Percentiles rank a stretch among this genome's conserved stretches.
phyloP scores from a whole-genome alignment of 202 grass and related monocot species.

The Cymbopogon flexuosus region DNA sequence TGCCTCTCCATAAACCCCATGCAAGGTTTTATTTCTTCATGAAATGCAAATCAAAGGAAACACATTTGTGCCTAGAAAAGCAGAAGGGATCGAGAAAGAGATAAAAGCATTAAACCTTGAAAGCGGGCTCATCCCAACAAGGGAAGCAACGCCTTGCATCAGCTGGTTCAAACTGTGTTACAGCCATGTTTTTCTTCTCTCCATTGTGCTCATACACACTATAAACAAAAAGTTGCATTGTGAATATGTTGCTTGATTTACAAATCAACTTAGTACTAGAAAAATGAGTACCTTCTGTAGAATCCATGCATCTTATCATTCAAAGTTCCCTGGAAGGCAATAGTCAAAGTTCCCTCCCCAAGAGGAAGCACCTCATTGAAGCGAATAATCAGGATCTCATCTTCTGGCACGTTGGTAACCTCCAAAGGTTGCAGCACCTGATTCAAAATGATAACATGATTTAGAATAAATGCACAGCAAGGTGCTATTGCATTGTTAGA shows the following conservation, averaged over 20 bases:
- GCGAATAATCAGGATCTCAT: slow-evolving; percentile 69
- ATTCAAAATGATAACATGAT: slow-evolving; percentile 20
- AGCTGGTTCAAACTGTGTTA: slow-evolving; percentile 91
- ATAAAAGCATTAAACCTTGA: slow-evolving; percentile 55
- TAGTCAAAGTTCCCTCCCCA: slow-evolving; percentile 51
- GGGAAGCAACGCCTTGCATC: slow-evolving; percentile 85
- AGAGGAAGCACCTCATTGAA: slow-evolving; percentile 66
- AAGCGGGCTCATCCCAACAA: slow-evolving; percentile 92
- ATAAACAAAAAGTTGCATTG: neutral
- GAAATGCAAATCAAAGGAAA: neutral
- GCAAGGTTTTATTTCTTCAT: neutral
- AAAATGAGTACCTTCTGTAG: slow-evolving; percentile 60
- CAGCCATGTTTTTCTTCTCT: slow-evolving; percentile 87
- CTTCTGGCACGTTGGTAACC: slow-evolving; percentile 52
- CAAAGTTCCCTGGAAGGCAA: slow-evolving; percentile 64
- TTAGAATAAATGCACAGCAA: slow-evolving; percentile 1
- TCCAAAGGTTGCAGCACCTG: slow-evolving; percentile 61
- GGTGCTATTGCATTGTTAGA: neutral
- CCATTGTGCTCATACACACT: slow-evolving; percentile 84
- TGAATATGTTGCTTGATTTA: slow-evolving; percentile 16
- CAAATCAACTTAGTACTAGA: slow-evolving; percentile 2
- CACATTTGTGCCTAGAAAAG: neutral
- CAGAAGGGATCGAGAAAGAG: neutral
- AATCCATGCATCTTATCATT: slow-evolving; percentile 87
- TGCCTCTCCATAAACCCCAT: neutral